phyloP scores from a whole-genome alignment of 1,139 yeast genomes.

The Lizanozyma gosingica region DNA sequence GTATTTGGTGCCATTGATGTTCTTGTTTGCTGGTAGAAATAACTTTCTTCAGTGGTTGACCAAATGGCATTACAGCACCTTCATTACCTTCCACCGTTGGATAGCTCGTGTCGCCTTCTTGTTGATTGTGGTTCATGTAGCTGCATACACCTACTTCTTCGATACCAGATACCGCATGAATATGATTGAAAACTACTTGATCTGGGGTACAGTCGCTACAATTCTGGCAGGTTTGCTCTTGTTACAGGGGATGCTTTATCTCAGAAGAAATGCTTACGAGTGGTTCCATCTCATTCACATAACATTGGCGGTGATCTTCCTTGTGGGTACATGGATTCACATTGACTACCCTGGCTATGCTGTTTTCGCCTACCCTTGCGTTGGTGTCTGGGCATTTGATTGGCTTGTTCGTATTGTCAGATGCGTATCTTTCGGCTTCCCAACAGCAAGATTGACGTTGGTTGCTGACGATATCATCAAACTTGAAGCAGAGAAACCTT shows the following conservation, averaged over 20 bases:
- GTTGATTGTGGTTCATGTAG: conserved; percentile 12
- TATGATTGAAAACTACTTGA: conserved; percentile 28
- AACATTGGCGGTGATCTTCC: conserved; percentile 43
- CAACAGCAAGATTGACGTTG: conserved; percentile 39
- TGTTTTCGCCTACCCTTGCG: conserved; percentile 41
- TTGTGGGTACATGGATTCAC: conserved; percentile 57
- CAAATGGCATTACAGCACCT: conserved; percentile 15
- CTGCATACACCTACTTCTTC: conserved; percentile 17
- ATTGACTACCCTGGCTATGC: conserved; percentile 33
- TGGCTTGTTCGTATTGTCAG: conserved; percentile 44
- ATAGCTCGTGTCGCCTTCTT: conserved; percentile 12
- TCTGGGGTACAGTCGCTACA: conserved; percentile 49
- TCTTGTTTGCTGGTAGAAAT: conserved; percentile 18
- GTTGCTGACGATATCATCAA: conserved; percentile 38
- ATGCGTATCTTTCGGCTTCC: conserved; percentile 39
- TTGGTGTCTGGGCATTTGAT: conserved; percentile 59
- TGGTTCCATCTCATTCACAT: conserved; percentile 53
- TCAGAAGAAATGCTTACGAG: conserved; percentile 58
- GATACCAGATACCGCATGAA: conserved; percentile 28
- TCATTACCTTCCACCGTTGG: conserved; percentile 16
- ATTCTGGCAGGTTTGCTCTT: conserved; percentile 30
- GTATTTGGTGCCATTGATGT: conserved; percentile 14
- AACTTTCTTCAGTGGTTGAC: conserved; percentile 18
- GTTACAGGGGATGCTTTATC: conserved; percentile 37
- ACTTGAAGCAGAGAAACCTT: conserved; percentile 26